Evolutionary conservation across 2,329 filamentous ascomycete genomes (phyloP), one percentile per base, ranked within the genome.

Genomic region (Pyrenochaeta sp.): DNA sequence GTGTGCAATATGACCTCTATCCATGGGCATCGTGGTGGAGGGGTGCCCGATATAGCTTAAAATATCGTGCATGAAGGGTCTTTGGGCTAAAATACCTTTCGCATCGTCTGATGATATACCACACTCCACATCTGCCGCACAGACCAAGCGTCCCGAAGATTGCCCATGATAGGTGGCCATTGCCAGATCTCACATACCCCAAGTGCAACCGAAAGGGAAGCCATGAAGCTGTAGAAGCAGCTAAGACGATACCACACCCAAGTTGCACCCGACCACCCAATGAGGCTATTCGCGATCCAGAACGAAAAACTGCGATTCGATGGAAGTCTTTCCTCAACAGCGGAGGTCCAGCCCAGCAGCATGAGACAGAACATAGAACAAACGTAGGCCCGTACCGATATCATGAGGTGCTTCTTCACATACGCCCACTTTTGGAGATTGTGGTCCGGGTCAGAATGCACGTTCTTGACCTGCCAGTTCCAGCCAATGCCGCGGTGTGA

Each of bases 61-160:
- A n/a, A n/a, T n/a, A n/a, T n/a, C n/a, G n/a, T n/a, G n/a, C n/a
- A n/a, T 5, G 9, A 7, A 18, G 19, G 17, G 32, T 3, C 15
- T 1, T 10, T n/a, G 23, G 20, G 21, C 0, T 7, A 15, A 14
- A 1, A 36, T 41, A 42, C 42, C 32, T 41, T 41, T 20, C 38
- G 32, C 38, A 46, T 43, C 2, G 32, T 44, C 13, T 41, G 39
- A 19, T 53, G 35, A n/a, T 44, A 47, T 14, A 39, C 20, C 10
- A 31, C 31, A 23, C 27, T 41, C 37, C 35, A 48, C 26, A 51
- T 26, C 19, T 41, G 30, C n/a, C 31, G 30, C 7, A 46, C 41
- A 4, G 30, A 45, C 43, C 23, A 42, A 9, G 37, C 37, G 30
- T 41, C 36, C n/a, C 28, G 19, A 9, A 37, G 4, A 3, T 13